A percentile compares a stretch with the other conserved stretches of the same genome.
phyloP scores from a whole-genome alignment of 192 early-diverging fungal species.

The Linnemannia zychae region DNA sequence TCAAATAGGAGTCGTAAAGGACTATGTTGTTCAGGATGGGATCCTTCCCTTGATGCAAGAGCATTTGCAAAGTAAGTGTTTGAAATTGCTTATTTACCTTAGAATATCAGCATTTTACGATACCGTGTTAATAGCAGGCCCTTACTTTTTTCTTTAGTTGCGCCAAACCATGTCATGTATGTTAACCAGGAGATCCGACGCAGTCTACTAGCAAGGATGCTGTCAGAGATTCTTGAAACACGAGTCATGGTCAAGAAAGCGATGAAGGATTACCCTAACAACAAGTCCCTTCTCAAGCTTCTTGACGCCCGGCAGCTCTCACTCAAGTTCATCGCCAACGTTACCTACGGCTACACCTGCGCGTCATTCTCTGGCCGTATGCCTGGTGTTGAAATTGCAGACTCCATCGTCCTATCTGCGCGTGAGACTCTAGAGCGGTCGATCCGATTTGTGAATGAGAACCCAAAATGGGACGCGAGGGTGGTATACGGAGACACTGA shows the following conservation, averaged over 20 bases:
- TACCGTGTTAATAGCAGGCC: not conserved
- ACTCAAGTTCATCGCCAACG: slow-evolving; percentile 93
- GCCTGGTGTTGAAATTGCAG: slow-evolving; percentile 92
- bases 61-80: slow-evolving; percentile 70
- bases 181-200: slow-evolving; percentile 86
- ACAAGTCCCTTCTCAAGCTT: slow-evolving; percentile 72
- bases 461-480: slow-evolving; percentile 74
- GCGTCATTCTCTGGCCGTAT: slow-evolving; percentile 91
- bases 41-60: slow-evolving; percentile 75
- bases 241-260: slow-evolving; percentile 90
- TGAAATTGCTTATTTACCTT: not conserved
- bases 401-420: slow-evolving; percentile 91
- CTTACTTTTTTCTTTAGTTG: slow-evolving; percentile 40
- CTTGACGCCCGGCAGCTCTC: slow-evolving; percentile 89
- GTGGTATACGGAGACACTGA: slow-evolving; percentile 98
- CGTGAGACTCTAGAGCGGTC: slow-evolving; percentile 85
- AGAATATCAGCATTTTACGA: too few relatives aligned
- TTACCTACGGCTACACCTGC: slow-evolving; percentile 91
- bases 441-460: slow-evolving; percentile 75
- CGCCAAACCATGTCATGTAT: slow-evolving; percentile 91
- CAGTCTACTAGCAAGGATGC: slow-evolving; percentile 86
- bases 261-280: slow-evolving; percentile 79
- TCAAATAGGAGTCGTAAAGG: slow-evolving; percentile 74
- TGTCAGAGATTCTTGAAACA: slow-evolving; percentile 89
- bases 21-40: slow-evolving; percentile 70